Evolutionary conservation across 2,329 filamentous ascomycete species (phyloP).

Genomic region (Arthrobotrys musiformis): DNA sequence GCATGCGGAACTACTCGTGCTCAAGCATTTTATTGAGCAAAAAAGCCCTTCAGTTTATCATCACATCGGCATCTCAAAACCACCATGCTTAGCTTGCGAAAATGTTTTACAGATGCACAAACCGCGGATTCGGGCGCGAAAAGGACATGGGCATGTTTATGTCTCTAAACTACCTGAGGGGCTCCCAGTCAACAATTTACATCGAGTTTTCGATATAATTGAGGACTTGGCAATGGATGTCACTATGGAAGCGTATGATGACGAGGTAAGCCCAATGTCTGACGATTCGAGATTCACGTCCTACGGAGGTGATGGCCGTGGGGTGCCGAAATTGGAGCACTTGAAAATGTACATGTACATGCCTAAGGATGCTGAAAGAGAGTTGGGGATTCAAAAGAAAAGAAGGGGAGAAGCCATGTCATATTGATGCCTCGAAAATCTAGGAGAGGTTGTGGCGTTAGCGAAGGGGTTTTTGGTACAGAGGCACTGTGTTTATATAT

Average conservation of each 20-base stretch:
- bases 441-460: no score
- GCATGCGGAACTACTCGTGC: neutral
- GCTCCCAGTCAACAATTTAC: neutral
- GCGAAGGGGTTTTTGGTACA: no score
- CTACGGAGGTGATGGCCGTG: neutral
- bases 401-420: no score
- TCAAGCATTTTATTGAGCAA: neutral
- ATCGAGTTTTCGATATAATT: neutral
- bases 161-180: neutral
- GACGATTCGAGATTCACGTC: neutral
- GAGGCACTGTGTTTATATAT: no score
- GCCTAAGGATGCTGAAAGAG: no score
- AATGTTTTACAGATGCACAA: neutral
- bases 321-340: no score
- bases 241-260: neutral
- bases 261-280: neutral
- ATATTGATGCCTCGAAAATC: no score
- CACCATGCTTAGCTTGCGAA: constrained; percentile 12
- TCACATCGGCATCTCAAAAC: constrained; percentile 18
- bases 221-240: neutral
- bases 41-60: neutral
- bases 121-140: neutral
- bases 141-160: constrained; percentile 15
- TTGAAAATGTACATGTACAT: no score
- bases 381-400: no score